A percentile compares a stretch with the other conserved stretches of the same genome.
phyloP scores from a whole-genome alignment of 768 basidiomycete genomes.

The Leucocoprinus birnbaumii region DNA sequence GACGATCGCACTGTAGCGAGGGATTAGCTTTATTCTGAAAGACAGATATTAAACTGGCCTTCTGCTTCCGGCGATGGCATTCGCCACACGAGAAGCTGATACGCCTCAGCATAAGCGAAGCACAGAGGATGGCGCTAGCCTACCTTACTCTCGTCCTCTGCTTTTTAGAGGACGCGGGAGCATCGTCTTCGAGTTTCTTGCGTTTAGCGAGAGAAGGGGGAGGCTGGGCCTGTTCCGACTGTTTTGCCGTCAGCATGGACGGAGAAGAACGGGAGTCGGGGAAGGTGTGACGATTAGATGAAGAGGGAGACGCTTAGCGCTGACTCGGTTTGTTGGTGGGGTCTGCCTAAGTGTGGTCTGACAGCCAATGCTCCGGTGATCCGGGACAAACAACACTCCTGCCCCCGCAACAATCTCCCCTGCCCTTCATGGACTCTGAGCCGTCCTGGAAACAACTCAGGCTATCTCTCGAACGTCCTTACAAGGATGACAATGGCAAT shows the following conservation, averaged over 20 bases:
- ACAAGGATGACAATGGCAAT: constrained; percentile 74
- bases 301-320: constrained; percentile 3
- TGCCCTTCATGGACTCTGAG: constrained; percentile 17
- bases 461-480: constrained; percentile 74
- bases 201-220: constrained; percentile 43
- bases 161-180: constrained; percentile 54
- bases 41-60: constrained; percentile 40
- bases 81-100: constrained; percentile 81
- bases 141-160: constrained; percentile 77
- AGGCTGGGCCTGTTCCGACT: constrained; percentile 24
- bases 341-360: neutral
- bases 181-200: constrained; percentile 66
- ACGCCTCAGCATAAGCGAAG: constrained; percentile 12
- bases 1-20: constrained; percentile 71
- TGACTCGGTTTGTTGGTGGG: constrained; percentile 1
- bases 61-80: constrained; percentile 87
- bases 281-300: neutral
- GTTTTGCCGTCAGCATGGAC: constrained; percentile 36
- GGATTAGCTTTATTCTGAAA: constrained; percentile 3
- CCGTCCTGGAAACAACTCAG: constrained; percentile 57
- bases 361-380: constrained; percentile 6
- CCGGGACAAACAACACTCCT: constrained; percentile 11
- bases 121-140: constrained; percentile 15
- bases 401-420: constrained; percentile 2
- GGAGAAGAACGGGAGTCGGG: neutral